phyloP scores from a whole-genome alignment of 148 eudicot genomes.

The Camellia lanceoleosa region DNA sequence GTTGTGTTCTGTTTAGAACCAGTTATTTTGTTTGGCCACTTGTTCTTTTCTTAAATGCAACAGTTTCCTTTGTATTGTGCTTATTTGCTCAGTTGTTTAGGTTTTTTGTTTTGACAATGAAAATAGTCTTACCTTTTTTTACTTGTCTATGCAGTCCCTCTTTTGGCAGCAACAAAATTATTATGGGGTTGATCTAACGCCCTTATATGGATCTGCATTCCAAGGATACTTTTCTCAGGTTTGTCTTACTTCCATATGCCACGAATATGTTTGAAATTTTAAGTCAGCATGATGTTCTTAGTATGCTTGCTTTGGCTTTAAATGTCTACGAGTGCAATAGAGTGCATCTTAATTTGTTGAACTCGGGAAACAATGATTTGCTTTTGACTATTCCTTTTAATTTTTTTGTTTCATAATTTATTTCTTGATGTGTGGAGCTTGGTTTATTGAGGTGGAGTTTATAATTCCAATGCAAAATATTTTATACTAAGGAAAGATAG shows the following conservation, averaged over 20 bases:
- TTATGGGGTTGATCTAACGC: conserved; percentile 90
- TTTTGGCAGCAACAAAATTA: conserved; percentile 99
- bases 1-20: neutral
- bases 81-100: neutral
- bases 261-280: neutral
- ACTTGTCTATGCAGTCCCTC: conserved; percentile 61
- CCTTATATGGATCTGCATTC: conserved; percentile 82
- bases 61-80: neutral
- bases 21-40: neutral
- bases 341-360: conserved; percentile 2
- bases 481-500: neutral
- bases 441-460: neutral
- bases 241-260: conserved; percentile 6
- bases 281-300: neutral
- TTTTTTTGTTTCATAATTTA: neutral
- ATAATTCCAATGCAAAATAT: neutral
- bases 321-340: neutral
- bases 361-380: neutral
- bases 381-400: neutral
- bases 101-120: neutral
- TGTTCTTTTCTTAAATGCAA: neutral
- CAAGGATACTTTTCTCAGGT: conserved; percentile 97
- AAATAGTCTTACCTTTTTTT: conserved; percentile 10
- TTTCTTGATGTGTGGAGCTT: neutral
- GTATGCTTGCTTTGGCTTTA: neutral